phyloP scores from a whole-genome alignment of 2,329 filamentous ascomycete species.

The Colletotrichum cuscutae region DNA sequence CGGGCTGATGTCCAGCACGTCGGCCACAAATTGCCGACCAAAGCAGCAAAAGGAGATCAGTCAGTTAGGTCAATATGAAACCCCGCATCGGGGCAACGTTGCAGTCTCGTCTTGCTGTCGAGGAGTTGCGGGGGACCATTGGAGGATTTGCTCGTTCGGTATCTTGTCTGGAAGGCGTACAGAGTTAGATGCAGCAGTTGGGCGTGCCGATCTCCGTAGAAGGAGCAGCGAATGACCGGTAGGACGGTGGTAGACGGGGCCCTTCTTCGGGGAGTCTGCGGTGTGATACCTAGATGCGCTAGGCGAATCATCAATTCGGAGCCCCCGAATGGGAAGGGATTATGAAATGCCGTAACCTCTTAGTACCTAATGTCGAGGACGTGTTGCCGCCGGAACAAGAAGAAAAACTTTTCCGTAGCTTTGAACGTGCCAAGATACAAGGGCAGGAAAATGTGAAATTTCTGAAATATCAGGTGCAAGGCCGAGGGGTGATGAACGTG shows the following conservation, averaged over 20 bases:
- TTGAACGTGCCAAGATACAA: neutral
- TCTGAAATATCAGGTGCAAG: neutral
- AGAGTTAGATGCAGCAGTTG: neutral
- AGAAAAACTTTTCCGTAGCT: neutral
- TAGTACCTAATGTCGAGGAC: neutral
- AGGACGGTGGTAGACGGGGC: neutral
- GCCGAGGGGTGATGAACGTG: neutral
- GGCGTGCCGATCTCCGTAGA: conserved; percentile 1
- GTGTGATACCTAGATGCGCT: neutral
- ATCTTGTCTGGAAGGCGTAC: neutral
- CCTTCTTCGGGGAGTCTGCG: conserved; percentile 20
- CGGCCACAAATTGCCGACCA: neutral
- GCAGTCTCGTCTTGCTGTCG: neutral
- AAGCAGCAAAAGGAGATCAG: neutral
- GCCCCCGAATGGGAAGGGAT: neutral
- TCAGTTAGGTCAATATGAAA: neutral
- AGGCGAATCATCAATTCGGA: neutral
- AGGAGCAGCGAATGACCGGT: neutral
- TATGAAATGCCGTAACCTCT: neutral
- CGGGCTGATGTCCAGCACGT: neutral
- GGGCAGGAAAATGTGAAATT: neutral
- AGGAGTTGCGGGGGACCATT: neutral
- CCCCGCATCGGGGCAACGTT: conserved; percentile 20
- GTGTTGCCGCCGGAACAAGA: neutral
- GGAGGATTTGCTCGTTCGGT: neutral